These are phyloP conservation scores for Alternaria sp. DNA, from an alignment of 2,329 filamentous ascomycete species.

Conservation along the genomic window DNA sequence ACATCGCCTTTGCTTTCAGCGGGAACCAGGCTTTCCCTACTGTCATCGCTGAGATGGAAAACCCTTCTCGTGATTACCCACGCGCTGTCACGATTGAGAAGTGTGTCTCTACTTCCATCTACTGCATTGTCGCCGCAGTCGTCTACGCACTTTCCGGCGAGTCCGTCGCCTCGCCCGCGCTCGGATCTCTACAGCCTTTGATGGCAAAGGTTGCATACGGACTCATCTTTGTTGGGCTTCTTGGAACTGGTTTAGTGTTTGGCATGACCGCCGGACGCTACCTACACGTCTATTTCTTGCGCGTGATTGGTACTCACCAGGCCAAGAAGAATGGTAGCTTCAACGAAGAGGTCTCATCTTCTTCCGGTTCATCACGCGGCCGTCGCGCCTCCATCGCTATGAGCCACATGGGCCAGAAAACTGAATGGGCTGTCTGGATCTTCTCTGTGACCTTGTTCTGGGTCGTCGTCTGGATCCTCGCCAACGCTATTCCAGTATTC, in stretches of 20 bases:
- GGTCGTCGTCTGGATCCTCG: conserved; percentile 38
- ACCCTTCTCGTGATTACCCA: conserved; percentile 38
- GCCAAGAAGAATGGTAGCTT: conserved; percentile 20
- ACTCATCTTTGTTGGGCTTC: conserved; percentile 32
- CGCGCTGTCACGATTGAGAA: conserved; percentile 40
- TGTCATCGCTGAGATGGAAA: conserved; percentile 40
- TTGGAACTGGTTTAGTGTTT: conserved; percentile 37
- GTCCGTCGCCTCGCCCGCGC: conserved; percentile 36
- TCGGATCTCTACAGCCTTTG: conserved; percentile 30
- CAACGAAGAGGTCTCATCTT: conserved; percentile 9
- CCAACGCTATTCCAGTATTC: conserved; percentile 43
- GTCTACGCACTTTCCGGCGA: conserved; percentile 39
- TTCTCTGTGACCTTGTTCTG: conserved; percentile 37
- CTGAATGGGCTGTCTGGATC: conserved; percentile 34
- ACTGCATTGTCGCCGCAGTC: conserved; percentile 32
- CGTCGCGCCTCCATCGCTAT: conserved; percentile 27
- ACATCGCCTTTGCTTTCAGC: conserved; percentile 39
- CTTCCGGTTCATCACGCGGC: conserved; percentile 21
- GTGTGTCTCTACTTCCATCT: conserved; percentile 32
- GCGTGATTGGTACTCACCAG: conserved; percentile 26
- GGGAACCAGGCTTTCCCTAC: conserved; percentile 43
- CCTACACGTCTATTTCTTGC: conserved; percentile 36
- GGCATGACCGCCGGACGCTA: conserved; percentile 37
- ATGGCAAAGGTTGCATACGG: conserved; percentile 38
- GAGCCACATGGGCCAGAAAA: conserved; percentile 24